A percentile compares a stretch with the other conserved stretches of the same genome.
These are phyloP conservation scores for Vitis vinifera DNA, from an alignment of 164 flowering plant genomes.

Conservation along the genomic window DNA sequence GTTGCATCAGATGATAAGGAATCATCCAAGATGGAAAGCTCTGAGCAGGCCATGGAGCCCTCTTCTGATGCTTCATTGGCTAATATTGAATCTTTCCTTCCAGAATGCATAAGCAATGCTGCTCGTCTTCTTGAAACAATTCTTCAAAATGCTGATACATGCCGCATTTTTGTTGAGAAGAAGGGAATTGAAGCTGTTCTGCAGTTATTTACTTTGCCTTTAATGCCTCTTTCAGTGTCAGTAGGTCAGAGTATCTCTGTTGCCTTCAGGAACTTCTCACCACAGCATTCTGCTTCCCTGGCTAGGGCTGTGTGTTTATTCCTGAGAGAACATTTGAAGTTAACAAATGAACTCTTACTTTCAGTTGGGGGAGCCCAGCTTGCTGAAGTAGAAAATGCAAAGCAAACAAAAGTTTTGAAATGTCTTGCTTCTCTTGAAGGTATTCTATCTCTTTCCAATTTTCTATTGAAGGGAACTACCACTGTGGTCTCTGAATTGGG, in stretches of 20 bases:
- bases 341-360: constrained; percentile 46
- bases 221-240: constrained; percentile 63
- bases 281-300: constrained; percentile 77
- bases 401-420: constrained; percentile 52
- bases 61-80: constrained; percentile 46
- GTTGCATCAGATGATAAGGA: constrained; percentile 44
- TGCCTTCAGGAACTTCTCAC: constrained; percentile 84
- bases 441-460: constrained; percentile 60
- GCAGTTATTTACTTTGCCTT: constrained; percentile 69
- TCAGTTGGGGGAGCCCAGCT: constrained; percentile 61
- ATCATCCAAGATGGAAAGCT: constrained; percentile 37
- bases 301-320: constrained; percentile 74
- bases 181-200: constrained; percentile 87
- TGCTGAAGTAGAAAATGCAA: constrained; percentile 44
- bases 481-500: constrained; percentile 74
- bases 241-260: constrained; percentile 68
- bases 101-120: constrained; percentile 73
- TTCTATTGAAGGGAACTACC: constrained; percentile 69
- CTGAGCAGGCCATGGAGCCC: constrained; percentile 47
- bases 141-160: constrained; percentile 88
- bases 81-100: constrained; percentile 63
- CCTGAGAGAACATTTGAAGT: constrained; percentile 67
- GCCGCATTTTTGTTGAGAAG: constrained; percentile 88
- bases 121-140: constrained; percentile 86
- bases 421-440: constrained; percentile 76